Base-by-base conservation (phyloP, 805 yeast genomes). In the Sugiyamaella mastotermitis region DNA sequence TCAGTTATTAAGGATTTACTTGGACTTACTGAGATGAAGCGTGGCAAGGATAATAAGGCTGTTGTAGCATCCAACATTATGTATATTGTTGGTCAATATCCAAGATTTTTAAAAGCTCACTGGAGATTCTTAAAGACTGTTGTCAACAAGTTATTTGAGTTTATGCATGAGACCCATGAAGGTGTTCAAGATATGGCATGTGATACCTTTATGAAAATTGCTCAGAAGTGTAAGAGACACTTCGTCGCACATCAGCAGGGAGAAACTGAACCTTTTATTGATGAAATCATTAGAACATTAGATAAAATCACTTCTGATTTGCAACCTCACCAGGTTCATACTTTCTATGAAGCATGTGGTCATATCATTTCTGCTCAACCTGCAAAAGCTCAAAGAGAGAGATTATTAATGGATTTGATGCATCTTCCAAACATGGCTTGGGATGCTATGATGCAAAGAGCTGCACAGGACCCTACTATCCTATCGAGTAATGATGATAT, bases 121-220 rank as follows among this genome's bases (percentile, higher is more conserved):
- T 92, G 98, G 98, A 87, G 84, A 61, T 92, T 92, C 54, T 67
- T 92, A 59, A 90, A 88, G 61, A 92, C 97, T 0, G 99, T 92
- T 31, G 90, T 92, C 44, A 81, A 85, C 64, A 92, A 92, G 62
- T 72, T 92, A 53, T 92, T 92, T 62, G 98, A 92, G 62, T 92
- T 92, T 57, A 92, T 92, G 99, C 97, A 92, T 67, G 99, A 92
- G 71, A 87, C 97, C n/a, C 99, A 92, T 63, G 99, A 90, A 63
- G 98, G 98, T 68, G 98, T 92, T 45, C 98, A 92, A 66, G 98
- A 92, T 63, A 92, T 92, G 98, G 98, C 99, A 6, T 92, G 98
- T 69, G 99, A 92, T 62, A 92, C 99, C 1, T 92, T 92, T 58
- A 90, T 90, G 58, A 92, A 92, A 62, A 92, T 92, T 60, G 85